Evolutionary conservation across 495 filamentous ascomycete species (phyloP).

Genomic region (Neurospora terricola): DNA sequence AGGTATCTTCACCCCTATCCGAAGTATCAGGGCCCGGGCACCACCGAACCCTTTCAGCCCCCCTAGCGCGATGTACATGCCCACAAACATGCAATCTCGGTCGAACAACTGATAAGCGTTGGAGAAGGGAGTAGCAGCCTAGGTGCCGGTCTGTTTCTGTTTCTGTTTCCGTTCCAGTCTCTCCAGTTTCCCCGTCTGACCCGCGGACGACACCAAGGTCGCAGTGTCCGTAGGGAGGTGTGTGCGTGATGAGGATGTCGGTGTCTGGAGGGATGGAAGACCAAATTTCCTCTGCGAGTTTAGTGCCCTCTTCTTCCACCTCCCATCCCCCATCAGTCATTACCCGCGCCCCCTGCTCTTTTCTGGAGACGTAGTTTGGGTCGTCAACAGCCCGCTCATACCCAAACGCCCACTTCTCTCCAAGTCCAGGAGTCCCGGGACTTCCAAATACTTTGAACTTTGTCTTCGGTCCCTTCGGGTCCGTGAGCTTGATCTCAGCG

Average conservation of each 20-base stretch:
- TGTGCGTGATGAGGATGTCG: conserved; percentile 83
- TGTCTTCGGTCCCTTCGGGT: conserved; percentile 50
- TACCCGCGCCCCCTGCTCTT: background rate
- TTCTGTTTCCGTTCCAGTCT: background rate
- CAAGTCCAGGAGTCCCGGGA: conserved; percentile 54
- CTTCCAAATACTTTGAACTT: conserved; percentile 69
- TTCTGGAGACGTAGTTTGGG: background rate
- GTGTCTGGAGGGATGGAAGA: conserved; percentile 52
- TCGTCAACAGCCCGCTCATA: conserved; percentile 38
- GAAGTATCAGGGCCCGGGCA: background rate
- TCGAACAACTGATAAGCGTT: conserved; percentile 63
- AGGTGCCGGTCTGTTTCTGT: conserved; percentile 10
- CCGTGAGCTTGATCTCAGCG: conserved; percentile 44
- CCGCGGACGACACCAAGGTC: conserved; percentile 44
- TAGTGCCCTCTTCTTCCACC: background rate
- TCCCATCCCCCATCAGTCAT: background rate
- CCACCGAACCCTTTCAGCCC: conserved; percentile 51
- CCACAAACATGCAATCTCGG: conserved; percentile 80
- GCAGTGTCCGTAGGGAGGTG: conserved; percentile 61
- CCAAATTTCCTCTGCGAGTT: conserved; percentile 41
- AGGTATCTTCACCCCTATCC: conserved; percentile 16
- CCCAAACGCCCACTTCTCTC: conserved; percentile 58
- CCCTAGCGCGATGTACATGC: conserved; percentile 66
- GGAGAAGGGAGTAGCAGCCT: conserved; percentile 64
- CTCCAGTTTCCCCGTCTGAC: background rate